Base-by-base conservation (phyloP, 2,329 filamentous ascomycete species). In the Aspergillus quadrilineatus region DNA sequence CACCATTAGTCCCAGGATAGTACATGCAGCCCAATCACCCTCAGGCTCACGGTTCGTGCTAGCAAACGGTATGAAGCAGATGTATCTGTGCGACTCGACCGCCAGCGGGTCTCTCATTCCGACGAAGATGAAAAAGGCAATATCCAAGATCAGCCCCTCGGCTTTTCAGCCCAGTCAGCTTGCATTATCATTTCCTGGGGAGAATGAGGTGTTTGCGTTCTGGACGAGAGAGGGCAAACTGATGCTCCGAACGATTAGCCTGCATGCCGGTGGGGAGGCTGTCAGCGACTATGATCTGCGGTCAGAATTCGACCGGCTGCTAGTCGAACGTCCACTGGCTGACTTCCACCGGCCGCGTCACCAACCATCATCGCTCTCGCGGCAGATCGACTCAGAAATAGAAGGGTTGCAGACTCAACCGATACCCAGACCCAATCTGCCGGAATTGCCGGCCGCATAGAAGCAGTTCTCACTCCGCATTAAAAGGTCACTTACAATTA, bases 11-110 rank as follows among this genome's bases (percentile, higher is more conserved):
- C 69, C 69, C 0, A 68, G 67, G 42, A 65, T 73, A 17, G 61
- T 73, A 4, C 65, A 71, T 43, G 70, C 69, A 7, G 69, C 70
- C 10, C 71, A 73, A 54, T 73, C 70, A 4, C 69, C 70, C 3
- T 70, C 69, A 3, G 70, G 69, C 7, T 55, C 61, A 4, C 63
- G 63, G 6, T 69, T 71, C 39, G 59, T 65, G 7, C 62, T 69
- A 36, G 65, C 66, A 39, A 74, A 73, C 51, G 66, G 68, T n/a
- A 69, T 69, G 65, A 69, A 66, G 5, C 69, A 74, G 42, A 67
- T 73, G n/a, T 67, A 71, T 32, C 59, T 73, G 46, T 72, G 71
- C 48, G 67, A 73, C 43, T 67, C 68, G 51, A 71, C 63, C 22
- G 44, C 66, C 41, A 67, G 65, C 53, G 66, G 66, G 4, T 59